These are phyloP conservation scores for Massospora cicadina DNA, from an alignment of 371 early-diverging fungal species.

Conservation along the genomic window DNA sequence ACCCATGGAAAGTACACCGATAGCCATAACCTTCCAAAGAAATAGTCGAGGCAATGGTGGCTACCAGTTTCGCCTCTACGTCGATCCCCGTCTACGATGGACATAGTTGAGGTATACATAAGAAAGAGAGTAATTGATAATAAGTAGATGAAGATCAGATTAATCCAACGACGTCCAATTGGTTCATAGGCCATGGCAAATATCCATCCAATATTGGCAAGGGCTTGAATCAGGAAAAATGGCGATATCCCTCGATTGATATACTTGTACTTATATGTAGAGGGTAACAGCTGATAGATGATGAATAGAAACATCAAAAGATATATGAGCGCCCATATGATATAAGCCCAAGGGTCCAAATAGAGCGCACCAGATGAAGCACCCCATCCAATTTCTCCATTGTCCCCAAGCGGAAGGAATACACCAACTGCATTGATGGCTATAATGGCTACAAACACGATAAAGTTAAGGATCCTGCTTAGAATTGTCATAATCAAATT, in stretches of 20 bases:
- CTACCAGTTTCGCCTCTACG: not conserved
- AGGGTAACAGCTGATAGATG: conserved; percentile 3
- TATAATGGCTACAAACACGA: too few species aligned
- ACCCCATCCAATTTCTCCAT: too few species aligned
- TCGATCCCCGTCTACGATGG: not conserved
- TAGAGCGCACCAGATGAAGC: too few species aligned
- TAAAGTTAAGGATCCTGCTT: too few species aligned
- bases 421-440: too few species aligned
- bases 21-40: not conserved
- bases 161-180: not conserved
- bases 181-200: not conserved
- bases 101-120: not conserved
- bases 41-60: not conserved
- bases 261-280: not conserved
- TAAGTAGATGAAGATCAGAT: not conserved
- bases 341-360: too few species aligned
- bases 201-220: not conserved
- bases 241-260: conserved; percentile 3
- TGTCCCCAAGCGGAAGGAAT: too few species aligned
- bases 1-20: not conserved
- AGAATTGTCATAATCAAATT: too few species aligned
- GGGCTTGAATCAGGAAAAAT: not conserved
- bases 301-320: not conserved
- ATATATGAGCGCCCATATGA: not conserved
- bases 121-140: not conserved